Evolutionary conservation across 805 yeast species (phyloP).

Genomic region (Kodamaea kaohsiungensis): DNA sequence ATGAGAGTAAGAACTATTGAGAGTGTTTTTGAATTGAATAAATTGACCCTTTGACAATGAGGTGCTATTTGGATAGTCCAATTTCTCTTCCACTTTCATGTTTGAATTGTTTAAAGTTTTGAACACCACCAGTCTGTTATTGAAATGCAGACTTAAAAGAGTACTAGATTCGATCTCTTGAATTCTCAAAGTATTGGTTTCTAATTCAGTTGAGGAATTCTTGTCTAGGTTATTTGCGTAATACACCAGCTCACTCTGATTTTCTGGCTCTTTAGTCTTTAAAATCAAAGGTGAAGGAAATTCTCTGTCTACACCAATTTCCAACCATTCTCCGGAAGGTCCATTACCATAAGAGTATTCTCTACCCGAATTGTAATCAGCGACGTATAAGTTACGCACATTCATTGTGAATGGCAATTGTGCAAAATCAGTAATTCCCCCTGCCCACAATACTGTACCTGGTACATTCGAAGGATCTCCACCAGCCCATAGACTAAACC

Average conservation of each 20-base stretch:
- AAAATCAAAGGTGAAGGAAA: not conserved
- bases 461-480: conserved; percentile 34
- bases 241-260: too few species aligned
- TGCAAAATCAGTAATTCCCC: conserved; percentile 35
- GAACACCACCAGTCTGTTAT: too few species aligned
- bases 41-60: not conserved
- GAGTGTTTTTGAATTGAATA: not conserved
- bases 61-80: not conserved
- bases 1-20: not conserved
- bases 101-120: not conserved
- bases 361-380: conserved; percentile 31
- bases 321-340: conserved; percentile 17
- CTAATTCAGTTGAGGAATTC: too few species aligned
- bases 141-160: not conserved
- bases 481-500: conserved; percentile 44
- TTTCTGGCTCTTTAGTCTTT: not conserved
- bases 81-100: not conserved
- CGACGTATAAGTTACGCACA: conserved; percentile 20
- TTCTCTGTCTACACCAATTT: conserved; percentile 2
- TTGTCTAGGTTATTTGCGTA: too few species aligned
- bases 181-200: too few species aligned
- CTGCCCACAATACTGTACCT: conserved; percentile 45
- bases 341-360: conserved; percentile 30
- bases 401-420: conserved; percentile 35
- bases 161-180: not conserved